Percentiles rank a stretch among this genome's conserved stretches.
Evolutionary conservation across 2,329 filamentous ascomycete genomes (phyloP).

Genomic region (Diaporthe nobilis): DNA sequence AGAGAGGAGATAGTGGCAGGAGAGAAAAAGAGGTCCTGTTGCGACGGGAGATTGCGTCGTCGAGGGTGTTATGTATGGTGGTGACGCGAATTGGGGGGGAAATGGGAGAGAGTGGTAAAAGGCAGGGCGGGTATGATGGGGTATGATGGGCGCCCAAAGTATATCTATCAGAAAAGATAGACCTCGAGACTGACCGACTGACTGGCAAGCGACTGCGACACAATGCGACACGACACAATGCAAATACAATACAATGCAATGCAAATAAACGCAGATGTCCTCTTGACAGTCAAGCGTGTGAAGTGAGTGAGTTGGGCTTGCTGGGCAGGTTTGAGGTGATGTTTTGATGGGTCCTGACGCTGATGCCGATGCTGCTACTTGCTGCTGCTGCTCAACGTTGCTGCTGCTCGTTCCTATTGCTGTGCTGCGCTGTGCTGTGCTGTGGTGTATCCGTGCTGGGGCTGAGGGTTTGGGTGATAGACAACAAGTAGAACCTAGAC

Average conservation of each 20-base stretch:
- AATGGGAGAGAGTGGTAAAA: background rate
- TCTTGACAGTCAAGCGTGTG: background rate
- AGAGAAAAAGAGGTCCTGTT: background rate
- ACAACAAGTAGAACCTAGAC: background rate
- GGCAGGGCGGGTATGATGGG: background rate
- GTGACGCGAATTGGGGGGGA: background rate
- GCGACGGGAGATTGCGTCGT: slow-evolving; percentile 24
- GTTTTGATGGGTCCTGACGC: slow-evolving; percentile 10
- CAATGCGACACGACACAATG: slow-evolving; percentile 10
- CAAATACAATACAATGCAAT: slow-evolving; percentile 3
- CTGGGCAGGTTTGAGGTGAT: slow-evolving; percentile 23
- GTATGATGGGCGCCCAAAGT: slow-evolving; percentile 13
- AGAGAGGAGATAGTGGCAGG: background rate
- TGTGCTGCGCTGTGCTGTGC: background rate
- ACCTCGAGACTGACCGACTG: background rate
- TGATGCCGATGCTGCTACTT: background rate
- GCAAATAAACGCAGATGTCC: background rate
- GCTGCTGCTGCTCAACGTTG: no score
- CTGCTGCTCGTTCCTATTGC: background rate
- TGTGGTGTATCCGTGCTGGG: background rate
- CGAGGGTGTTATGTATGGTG: slow-evolving; percentile 2
- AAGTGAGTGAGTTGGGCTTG: background rate
- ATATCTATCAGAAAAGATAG: slow-evolving; percentile 15
- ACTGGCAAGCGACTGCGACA: background rate
- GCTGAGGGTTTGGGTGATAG: background rate